Percentiles rank a stretch among this genome's conserved stretches.
phyloP scores from a whole-genome alignment of 169 alveolate genomes.

The Plasmodium reichenowi region DNA sequence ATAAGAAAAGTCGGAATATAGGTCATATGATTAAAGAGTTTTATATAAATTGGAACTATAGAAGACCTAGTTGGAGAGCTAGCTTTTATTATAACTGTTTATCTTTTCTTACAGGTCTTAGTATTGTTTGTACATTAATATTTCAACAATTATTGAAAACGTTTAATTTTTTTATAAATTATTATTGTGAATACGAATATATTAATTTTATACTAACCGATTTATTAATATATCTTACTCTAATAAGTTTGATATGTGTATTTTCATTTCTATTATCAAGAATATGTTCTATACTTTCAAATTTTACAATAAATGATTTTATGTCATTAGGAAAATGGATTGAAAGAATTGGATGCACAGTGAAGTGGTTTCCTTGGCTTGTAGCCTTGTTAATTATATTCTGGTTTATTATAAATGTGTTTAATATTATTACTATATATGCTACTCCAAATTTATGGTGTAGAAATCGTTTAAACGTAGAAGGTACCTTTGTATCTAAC shows the following conservation, averaged over 20 bases:
- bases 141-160: conserved; percentile 82
- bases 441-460: conserved; percentile 80
- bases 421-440: conserved; percentile 77
- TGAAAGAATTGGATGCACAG: conserved; percentile 86
- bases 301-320: conserved; percentile 87
- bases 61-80: conserved; percentile 89
- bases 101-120: conserved; percentile 77
- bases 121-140: conserved; percentile 77
- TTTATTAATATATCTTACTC: conserved; percentile 75
- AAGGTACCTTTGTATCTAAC: conserved; percentile 69
- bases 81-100: conserved; percentile 81
- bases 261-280: conserved; percentile 72
- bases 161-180: conserved; percentile 83
- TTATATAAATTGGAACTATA: conserved; percentile 82
- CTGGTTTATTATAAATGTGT: conserved; percentile 74
- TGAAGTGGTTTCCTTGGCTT: conserved; percentile 90
- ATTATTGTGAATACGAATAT: conserved; percentile 82
- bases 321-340: conserved; percentile 87
- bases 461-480: conserved; percentile 68
- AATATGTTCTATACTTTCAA: conserved; percentile 84
- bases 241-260: conserved; percentile 73
- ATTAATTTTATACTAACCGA: conserved; percentile 79
- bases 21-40: conserved; percentile 47
- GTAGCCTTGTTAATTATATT: conserved; percentile 75
- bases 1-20: conserved; percentile 29